Conservation (phyloP, 2,329 filamentous ascomycete genomes). For the Lachnellula arida region DNA sequence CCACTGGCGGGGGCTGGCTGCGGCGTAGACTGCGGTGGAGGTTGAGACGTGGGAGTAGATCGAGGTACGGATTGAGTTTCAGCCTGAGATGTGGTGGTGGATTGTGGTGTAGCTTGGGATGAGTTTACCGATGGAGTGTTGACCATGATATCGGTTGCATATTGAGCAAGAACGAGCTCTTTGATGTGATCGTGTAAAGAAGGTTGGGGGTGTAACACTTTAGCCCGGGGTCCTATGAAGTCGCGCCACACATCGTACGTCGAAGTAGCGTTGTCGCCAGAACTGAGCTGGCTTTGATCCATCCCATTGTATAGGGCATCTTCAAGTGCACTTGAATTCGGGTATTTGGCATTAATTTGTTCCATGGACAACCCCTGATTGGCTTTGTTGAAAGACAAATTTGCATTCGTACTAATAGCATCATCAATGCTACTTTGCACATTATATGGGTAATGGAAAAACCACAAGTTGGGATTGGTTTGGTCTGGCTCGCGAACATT, state of each 20-base stretch:
- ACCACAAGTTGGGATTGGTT: background rate
- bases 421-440: background rate
- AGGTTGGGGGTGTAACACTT: background rate
- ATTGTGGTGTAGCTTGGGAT: no score
- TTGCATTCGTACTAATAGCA: background rate
- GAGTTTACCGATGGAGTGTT: no score
- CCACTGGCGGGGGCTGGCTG: no score
- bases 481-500: constrained; percentile 5
- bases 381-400: background rate
- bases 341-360: background rate
- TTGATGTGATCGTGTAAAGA: background rate
- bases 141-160: background rate
- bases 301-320: background rate
- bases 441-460: constrained; percentile 5
- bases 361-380: background rate
- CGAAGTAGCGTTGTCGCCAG: background rate
- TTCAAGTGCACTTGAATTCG: background rate
- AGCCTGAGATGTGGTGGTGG: no score
- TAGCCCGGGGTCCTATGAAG: background rate
- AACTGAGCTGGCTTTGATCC: background rate
- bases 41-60: no score
- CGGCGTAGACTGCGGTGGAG: no score
- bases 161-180: background rate
- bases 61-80: no score
- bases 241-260: background rate